Evolutionary conservation across 345 rosid species (phyloP).

Genomic region (Durio zibethinus): DNA sequence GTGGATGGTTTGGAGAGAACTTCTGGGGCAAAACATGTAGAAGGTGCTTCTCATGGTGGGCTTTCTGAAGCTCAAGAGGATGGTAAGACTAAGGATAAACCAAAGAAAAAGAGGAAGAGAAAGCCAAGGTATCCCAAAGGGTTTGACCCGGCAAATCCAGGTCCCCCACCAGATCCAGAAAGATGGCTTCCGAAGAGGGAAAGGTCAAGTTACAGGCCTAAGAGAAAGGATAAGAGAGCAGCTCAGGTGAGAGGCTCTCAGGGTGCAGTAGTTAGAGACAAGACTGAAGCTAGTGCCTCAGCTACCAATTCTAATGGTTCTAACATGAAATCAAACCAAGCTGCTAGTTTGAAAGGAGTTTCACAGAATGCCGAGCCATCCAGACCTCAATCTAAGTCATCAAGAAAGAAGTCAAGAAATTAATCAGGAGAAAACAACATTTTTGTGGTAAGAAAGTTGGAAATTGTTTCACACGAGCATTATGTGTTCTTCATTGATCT

Average conservation of each 20-base stretch:
- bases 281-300: conserved; percentile 53
- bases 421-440: conserved; percentile 20
- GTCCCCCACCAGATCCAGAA: conserved; percentile 97
- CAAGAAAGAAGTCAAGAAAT: conserved; percentile 87
- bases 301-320: conserved; percentile 30
- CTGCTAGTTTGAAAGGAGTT: conserved; percentile 40
- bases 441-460: neutral
- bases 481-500: neutral
- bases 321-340: conserved; percentile 41
- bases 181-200: conserved; percentile 98
- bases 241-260: conserved; percentile 96
- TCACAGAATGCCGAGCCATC: conserved; percentile 48
- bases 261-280: conserved; percentile 77
- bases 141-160: conserved; percentile 92
- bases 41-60: conserved; percentile 36
- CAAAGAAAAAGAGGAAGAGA: conserved; percentile 94
- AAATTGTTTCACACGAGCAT: conserved; percentile 6
- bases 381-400: conserved; percentile 71
- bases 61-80: conserved; percentile 46
- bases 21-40: conserved; percentile 79
- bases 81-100: conserved; percentile 66
- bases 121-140: conserved; percentile 98
- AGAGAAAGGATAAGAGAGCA: conserved; percentile 93
- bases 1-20: conserved; percentile 80
- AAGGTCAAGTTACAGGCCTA: conserved; percentile 87